These are phyloP conservation scores for Trichoderma koningiopsis DNA, from an alignment of 2,329 filamentous ascomycete genomes.

Conservation along the genomic window DNA sequence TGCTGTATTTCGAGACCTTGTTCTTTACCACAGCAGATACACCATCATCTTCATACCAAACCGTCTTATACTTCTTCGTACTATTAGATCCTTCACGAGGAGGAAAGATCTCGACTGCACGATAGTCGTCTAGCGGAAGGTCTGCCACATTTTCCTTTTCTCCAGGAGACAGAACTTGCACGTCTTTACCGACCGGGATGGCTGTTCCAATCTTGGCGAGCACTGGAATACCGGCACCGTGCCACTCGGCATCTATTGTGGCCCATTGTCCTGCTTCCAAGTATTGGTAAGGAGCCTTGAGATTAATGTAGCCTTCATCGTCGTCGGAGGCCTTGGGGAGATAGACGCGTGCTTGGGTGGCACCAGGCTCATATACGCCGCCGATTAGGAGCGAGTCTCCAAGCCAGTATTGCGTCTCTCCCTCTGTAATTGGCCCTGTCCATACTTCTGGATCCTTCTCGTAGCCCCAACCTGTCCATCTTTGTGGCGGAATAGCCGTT, in stretches of 20 bases:
- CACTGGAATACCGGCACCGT: constrained; percentile 45
- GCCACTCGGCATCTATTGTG: constrained; percentile 46
- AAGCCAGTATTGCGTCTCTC: constrained; percentile 74
- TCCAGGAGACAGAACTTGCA: constrained; percentile 41
- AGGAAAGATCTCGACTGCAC: constrained; percentile 48
- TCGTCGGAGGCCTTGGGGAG: constrained; percentile 59
- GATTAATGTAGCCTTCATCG: constrained; percentile 63
- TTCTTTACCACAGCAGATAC: constrained; percentile 37
- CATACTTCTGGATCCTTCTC: constrained; percentile 68
- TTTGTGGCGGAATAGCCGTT: constrained; percentile 63
- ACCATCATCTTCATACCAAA: constrained; percentile 46
- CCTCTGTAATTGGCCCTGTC: constrained; percentile 59
- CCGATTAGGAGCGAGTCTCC: constrained; percentile 67
- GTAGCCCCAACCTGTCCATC: constrained; percentile 75
- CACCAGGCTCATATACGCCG: constrained; percentile 66
- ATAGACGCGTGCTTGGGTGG: constrained; percentile 59
- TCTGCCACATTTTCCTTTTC: constrained; percentile 43
- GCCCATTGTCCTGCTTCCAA: constrained; percentile 49
- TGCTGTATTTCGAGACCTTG: constrained; percentile 38
- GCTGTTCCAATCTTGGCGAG: constrained; percentile 44
- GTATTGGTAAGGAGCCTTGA: constrained; percentile 62
- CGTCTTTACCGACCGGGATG: constrained; percentile 43
- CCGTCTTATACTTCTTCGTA: constrained; percentile 35
- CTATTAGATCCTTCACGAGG: constrained; percentile 30
- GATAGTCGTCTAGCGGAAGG: constrained; percentile 46